Evolutionary conservation across 2,329 filamentous ascomycete species (phyloP).

Genomic region (Didymosphaeria variabile): DNA sequence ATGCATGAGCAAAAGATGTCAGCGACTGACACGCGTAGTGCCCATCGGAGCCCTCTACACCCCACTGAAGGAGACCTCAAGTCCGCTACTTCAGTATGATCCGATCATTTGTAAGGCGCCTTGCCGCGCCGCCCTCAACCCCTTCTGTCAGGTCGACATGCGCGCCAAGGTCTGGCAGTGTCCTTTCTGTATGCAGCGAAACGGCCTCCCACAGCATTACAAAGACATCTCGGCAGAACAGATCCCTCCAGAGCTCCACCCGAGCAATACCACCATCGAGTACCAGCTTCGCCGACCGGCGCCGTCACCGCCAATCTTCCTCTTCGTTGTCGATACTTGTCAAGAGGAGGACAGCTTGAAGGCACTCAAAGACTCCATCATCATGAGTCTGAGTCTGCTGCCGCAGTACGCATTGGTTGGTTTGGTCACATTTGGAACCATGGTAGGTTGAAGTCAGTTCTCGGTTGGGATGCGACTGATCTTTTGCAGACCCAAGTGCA

Average conservation of each 20-base stretch:
- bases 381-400: conserved; percentile 84
- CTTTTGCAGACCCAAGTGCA: conserved; percentile 82
- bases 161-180: conserved; percentile 88
- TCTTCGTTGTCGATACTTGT: conserved; percentile 88
- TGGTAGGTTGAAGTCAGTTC: conserved; percentile 64
- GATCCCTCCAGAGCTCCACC: conserved; percentile 84
- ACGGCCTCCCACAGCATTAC: conserved; percentile 84
- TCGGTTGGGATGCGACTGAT: conserved; percentile 25
- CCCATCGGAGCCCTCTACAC: conserved; percentile 97
- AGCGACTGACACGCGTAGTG: conserved; percentile 58
- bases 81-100: conserved; percentile 91
- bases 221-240: conserved; percentile 87
- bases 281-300: conserved; percentile 82
- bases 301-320: conserved; percentile 85
- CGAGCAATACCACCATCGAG: conserved; percentile 87
- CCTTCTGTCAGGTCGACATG: conserved; percentile 90
- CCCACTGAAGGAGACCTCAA: conserved; percentile 91
- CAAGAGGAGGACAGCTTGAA: conserved; percentile 87
- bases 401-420: conserved; percentile 84
- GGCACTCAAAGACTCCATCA: conserved; percentile 83
- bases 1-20: not conserved
- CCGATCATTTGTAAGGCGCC: conserved; percentile 96
- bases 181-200: conserved; percentile 85
- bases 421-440: conserved; percentile 89
- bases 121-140: conserved; percentile 94